Conservation (phyloP, 2,329 filamentous ascomycete genomes). For the Aulographum hederae region DNA sequence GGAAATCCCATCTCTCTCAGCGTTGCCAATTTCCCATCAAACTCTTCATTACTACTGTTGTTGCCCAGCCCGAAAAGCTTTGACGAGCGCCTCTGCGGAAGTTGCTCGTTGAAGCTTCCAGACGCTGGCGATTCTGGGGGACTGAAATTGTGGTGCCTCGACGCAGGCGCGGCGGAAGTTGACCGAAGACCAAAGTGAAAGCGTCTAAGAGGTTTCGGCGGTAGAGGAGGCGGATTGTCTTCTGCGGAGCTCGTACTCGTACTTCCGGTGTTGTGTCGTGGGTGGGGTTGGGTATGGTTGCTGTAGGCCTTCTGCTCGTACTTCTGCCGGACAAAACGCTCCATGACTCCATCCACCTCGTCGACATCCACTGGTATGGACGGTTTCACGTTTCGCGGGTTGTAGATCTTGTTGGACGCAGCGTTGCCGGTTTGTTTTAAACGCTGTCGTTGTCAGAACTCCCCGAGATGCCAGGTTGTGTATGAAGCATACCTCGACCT, state of each 20-base stretch:
- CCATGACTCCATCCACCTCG: conserved; percentile 86
- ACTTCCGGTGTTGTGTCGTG: conserved; percentile 37
- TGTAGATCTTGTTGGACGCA: conserved; percentile 74
- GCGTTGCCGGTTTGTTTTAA: conserved; percentile 88
- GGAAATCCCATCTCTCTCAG: conserved; percentile 83
- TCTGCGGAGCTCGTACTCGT: conserved; percentile 30
- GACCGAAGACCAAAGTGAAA: conserved; percentile 49
- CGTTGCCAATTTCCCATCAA: conserved; percentile 58
- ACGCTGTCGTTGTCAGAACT: conserved; percentile 39
- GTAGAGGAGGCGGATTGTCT: conserved; percentile 37
- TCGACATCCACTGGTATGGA: conserved; percentile 79
- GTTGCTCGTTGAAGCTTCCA: conserved; percentile 12
- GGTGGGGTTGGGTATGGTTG: conserved; percentile 18
- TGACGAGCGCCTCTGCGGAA: conserved; percentile 39
- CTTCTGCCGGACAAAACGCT: conserved; percentile 86
- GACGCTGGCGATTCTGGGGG: conserved; percentile 16
- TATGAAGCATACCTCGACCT: conserved; percentile 61
- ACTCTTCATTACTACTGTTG: conserved; percentile 32
- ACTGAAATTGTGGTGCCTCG: conserved; percentile 39
- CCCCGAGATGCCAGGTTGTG: neutral
- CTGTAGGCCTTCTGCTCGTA: conserved; percentile 52
- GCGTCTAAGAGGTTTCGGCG: conserved; percentile 40
- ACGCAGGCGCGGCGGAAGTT: conserved; percentile 49
- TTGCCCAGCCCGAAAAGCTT: conserved; percentile 47
- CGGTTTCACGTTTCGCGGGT: conserved; percentile 65